Base-by-base conservation (phyloP, 495 filamentous ascomycete genomes). In the Melanomma pulvis-pyrius region DNA sequence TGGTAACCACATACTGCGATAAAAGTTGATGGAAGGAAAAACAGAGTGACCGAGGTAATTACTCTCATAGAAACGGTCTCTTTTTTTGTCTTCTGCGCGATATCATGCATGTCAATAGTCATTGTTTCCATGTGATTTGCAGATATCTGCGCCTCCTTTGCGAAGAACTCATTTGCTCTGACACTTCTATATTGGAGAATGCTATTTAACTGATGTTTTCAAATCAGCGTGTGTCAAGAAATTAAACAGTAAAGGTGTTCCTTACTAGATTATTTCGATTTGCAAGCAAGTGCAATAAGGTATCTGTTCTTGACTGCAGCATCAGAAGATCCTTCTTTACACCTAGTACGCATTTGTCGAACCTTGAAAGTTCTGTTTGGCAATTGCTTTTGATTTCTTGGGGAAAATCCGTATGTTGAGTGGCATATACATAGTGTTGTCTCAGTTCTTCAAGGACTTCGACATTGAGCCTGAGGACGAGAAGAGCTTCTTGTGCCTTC, bases 21-120 rank as follows among this genome's bases (percentile, higher is more conserved):
- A 54, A 80, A 81, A 2, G 78, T 81, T n/a, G 68, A 77, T 28
- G 79, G 79, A 1, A 81, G 70, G 69, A 77, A 81, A 34, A 80
- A 72, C 13, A 81, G 65, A 1, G 78, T 80, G 15, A 81, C 78
- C 1, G 77, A 55, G 0, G 79, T 79, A 30, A 81, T 80, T 50
- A 79, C 73, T 30, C 76, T 66, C 79, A 80, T 81, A 17, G 61
- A 64, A 1, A 73, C 71, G 0, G 72, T 73, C 51, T 74, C 70
- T 29, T 68, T 39, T 28, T 64, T 57, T 13, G 71, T 70, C 54
- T 73, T 71, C 1, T 34, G 26, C n/a, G 68, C 68, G 28, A 71
- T 66, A 2, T 65, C 59, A 29, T 69, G 58, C 72, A 70, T 74
- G 1, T 46, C 50, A 4, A 47, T 57, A 26, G 76, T 79, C 66